Conservation (phyloP, 805 yeast species). For the Candida germanica region DNA sequence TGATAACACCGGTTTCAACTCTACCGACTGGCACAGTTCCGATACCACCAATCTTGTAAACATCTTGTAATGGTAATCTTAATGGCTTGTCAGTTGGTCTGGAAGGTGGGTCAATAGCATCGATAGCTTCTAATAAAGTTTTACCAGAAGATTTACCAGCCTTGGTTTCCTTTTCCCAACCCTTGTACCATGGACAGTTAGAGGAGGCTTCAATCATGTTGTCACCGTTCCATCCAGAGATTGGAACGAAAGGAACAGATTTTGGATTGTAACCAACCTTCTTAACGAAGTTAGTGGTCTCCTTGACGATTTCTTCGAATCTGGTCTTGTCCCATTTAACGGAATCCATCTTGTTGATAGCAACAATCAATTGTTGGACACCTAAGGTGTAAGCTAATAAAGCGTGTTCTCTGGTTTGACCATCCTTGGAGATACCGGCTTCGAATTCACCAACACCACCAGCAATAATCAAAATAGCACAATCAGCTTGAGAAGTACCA, state of each 20-base stretch:
- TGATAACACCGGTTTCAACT: constrained; percentile 89
- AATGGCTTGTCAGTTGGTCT: constrained; percentile 86
- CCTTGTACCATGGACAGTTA: constrained; percentile 88
- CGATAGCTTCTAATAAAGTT: constrained; percentile 83
- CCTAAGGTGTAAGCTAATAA: constrained; percentile 86
- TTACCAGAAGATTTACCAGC: constrained; percentile 67
- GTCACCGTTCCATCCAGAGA: constrained; percentile 92
- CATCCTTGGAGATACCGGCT: constrained; percentile 93
- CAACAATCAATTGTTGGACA: constrained; percentile 82
- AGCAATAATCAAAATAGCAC: constrained; percentile 83
- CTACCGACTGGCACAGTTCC: constrained; percentile 93
- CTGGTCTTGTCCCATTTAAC: constrained; percentile 83
- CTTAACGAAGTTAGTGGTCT: constrained; percentile 77
- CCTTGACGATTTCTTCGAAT: constrained; percentile 74
- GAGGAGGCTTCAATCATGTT: constrained; percentile 83
- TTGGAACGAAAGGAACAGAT: constrained; percentile 84
- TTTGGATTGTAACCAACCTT: constrained; percentile 82
- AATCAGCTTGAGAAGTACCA: constrained; percentile 92
- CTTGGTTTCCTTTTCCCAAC: constrained; percentile 79
- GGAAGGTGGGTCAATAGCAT: constrained; percentile 73
- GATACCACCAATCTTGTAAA: constrained; percentile 90
- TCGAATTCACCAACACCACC: constrained; percentile 94
- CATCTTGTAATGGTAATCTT: constrained; percentile 87
- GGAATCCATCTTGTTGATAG: constrained; percentile 94
- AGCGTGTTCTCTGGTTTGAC: constrained; percentile 96